phyloP scores from a whole-genome alignment of 2,329 filamentous ascomycete genomes.

The Xylaria sp. region DNA sequence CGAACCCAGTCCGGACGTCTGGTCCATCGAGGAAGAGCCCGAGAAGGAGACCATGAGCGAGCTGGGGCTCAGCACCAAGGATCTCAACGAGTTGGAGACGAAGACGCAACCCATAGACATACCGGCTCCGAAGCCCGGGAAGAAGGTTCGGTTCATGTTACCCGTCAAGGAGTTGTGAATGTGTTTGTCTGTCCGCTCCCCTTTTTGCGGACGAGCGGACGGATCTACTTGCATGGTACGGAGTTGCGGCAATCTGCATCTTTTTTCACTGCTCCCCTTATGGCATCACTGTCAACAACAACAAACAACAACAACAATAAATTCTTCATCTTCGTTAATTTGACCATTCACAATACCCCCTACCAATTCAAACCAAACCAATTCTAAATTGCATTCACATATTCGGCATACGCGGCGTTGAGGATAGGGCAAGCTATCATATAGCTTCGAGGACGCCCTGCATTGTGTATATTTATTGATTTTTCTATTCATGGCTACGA shows the following conservation, averaged over 20 bases:
- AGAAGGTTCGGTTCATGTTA: conserved; percentile 53
- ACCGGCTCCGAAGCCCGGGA: conserved; percentile 46
- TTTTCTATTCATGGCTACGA: not conserved
- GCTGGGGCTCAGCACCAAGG: conserved; percentile 34
- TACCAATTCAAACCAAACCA: not conserved
- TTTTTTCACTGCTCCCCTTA: not conserved
- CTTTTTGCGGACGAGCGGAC: not conserved
- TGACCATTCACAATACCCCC: not conserved
- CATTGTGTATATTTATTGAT: not conserved
- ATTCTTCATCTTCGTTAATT: conserved; percentile 3
- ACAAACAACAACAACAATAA: not conserved
- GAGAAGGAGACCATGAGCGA: conserved; percentile 48
- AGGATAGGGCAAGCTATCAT: not conserved
- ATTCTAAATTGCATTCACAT: not conserved
- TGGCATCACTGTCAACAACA: conserved; percentile 5
- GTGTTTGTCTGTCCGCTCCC: conserved; percentile 5
- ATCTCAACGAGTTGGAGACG: conserved; percentile 25
- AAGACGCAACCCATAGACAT: conserved; percentile 36
- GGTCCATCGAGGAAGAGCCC: conserved; percentile 55
- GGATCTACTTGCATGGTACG: conserved; percentile 15
- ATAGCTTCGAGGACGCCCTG: not conserved
- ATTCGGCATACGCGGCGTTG: not conserved
- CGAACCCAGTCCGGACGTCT: conserved; percentile 55
- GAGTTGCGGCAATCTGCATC: conserved; percentile 11
- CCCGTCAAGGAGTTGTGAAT: conserved; percentile 37